Evolutionary conservation across 768 basidiomycete species (phyloP).

Genomic region (Neoboletus brunneissimus): DNA sequence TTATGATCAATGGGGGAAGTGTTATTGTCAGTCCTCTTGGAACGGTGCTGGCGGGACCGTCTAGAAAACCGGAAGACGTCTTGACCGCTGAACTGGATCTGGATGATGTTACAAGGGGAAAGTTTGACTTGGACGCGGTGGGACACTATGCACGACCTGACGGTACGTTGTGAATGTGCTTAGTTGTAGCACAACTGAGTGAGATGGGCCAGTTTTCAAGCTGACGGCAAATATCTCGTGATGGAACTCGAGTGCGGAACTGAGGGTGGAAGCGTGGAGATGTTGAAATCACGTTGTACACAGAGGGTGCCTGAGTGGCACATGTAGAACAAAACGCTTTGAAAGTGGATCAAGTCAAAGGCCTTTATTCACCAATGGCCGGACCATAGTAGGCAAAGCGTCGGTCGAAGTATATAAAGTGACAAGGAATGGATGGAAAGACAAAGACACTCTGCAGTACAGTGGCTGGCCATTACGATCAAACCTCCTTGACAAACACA

Average conservation of each 20-base stretch:
- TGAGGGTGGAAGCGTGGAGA: not conserved
- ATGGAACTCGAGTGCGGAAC: not conserved
- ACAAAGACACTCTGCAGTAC: not conserved
- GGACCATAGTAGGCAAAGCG: slow-evolving; percentile 11
- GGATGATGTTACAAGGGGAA: slow-evolving; percentile 53
- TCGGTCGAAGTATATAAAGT: slow-evolving; percentile 26
- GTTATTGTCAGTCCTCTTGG: slow-evolving; percentile 60
- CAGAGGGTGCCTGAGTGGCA: not conserved
- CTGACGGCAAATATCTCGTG: slow-evolving; percentile 12
- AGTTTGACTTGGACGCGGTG: slow-evolving; percentile 59
- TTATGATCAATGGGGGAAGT: slow-evolving; percentile 62
- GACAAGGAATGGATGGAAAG: not conserved
- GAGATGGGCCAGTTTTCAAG: slow-evolving; percentile 27
- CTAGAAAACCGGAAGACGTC: slow-evolving; percentile 50
- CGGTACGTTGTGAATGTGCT: slow-evolving; percentile 34
- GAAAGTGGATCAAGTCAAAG: slow-evolving; percentile 9
- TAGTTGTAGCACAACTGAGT: slow-evolving; percentile 6
- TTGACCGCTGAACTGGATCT: slow-evolving; percentile 58
- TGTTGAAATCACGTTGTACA: not conserved
- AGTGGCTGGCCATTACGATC: not conserved
- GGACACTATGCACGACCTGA: slow-evolving; percentile 64
- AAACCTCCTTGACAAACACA: not conserved
- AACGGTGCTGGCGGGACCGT: slow-evolving; percentile 55
- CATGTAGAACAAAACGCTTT: slow-evolving; percentile 11
- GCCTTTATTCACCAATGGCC: slow-evolving; percentile 12